Evolutionary conservation across 1,284 basidiomycete genomes (phyloP), one percentile per base, ranked within the genome.

Genomic region (Leccinum fuscescens): DNA sequence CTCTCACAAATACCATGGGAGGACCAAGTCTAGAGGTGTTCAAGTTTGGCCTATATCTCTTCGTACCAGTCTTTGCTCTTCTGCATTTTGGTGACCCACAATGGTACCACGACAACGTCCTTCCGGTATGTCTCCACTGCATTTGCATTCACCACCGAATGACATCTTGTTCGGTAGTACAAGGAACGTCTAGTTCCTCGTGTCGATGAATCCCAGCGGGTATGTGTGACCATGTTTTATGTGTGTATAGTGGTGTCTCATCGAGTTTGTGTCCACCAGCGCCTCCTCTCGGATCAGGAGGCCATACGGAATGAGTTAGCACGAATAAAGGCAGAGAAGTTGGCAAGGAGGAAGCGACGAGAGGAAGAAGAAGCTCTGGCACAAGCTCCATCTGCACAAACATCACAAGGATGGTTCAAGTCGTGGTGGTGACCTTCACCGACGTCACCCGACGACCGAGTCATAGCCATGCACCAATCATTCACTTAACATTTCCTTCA

Each of bases 71-170:
- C 53, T 90, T 89, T 96, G 65, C 92, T 27, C 86, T 96, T 77
- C 77, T 94, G 56, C 90, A 95, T 73, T 96, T 92, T 70, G 93
- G 94, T 57, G 92, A 94, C 73, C 92, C 93, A 4, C 84, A 90
- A 42, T 97, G 93, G 93, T 96, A 95, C 71, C 2, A 84, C 81
- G 33, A 84, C 89, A 81, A 93, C 66, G 93, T 96, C 46, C 75
- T 91, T 46, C 93, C 94, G 9, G 93, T 93, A 74, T 65, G 90
- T 76, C 12, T 44, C 50, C 12, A 35, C 12, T 37, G 22, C 31
- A 7, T 6, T 17, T 54, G 55, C 6, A 54, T 61, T 33, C 14
- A 17, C 35, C 44, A 39, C 22, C 31, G n/a, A 59, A 33, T 55
- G 29, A 50, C 22, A 17, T 56, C 35, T 49, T 54, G 50, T 37